Percentiles rank a stretch among this genome's conserved stretches.
Evolutionary conservation across 2,329 filamentous ascomycete species (phyloP).

Genomic region (Dactylella cylindrospora): DNA sequence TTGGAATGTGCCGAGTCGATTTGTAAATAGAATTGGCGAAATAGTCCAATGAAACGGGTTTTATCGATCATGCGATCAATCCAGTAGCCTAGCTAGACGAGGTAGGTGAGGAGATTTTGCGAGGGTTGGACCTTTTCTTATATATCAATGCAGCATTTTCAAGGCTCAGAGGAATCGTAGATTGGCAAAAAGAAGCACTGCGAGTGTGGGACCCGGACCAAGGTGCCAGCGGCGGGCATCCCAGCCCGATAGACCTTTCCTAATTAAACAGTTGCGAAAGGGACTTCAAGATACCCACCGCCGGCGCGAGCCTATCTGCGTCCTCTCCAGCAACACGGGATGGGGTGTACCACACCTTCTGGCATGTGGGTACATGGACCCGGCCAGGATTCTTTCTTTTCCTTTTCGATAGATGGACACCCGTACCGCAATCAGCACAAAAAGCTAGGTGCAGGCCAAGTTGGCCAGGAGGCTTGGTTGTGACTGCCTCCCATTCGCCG

Average conservation of each 20-base stretch:
- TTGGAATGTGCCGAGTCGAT: too few relatives aligned
- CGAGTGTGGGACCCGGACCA: conserved; percentile 22
- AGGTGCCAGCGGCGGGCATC: conserved; percentile 11
- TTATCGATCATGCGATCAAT: conserved; percentile 32
- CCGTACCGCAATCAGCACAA: conserved; percentile 38
- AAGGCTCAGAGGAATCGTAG: conserved; percentile 4
- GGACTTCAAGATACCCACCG: too few relatives aligned
- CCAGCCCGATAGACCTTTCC: conserved; percentile 15
- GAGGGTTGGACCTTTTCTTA: conserved; percentile 31
- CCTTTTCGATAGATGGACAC: too few relatives aligned
- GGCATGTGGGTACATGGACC: conserved; percentile 19
- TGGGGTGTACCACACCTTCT: conserved; percentile 10
- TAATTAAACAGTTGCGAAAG: conserved; percentile 23
- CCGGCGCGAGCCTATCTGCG: conserved; percentile 41
- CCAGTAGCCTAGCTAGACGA: conserved; percentile 21
- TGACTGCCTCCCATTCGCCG: conserved; percentile 32
- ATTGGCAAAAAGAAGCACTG: conserved; percentile 5
- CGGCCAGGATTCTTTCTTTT: conserved; percentile 27
- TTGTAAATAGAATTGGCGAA: too few relatives aligned
- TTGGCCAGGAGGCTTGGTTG: conserved; percentile 16
- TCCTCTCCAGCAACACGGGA: conserved; percentile 16
- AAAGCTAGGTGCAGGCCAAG: conserved; percentile 9
- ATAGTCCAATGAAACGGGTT: too few relatives aligned
- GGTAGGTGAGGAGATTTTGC: conserved; percentile 27
- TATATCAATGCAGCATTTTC: conserved; percentile 18